Base-by-base conservation (phyloP, 2,329 filamentous ascomycete species). In the Xylaria polymorpha region DNA sequence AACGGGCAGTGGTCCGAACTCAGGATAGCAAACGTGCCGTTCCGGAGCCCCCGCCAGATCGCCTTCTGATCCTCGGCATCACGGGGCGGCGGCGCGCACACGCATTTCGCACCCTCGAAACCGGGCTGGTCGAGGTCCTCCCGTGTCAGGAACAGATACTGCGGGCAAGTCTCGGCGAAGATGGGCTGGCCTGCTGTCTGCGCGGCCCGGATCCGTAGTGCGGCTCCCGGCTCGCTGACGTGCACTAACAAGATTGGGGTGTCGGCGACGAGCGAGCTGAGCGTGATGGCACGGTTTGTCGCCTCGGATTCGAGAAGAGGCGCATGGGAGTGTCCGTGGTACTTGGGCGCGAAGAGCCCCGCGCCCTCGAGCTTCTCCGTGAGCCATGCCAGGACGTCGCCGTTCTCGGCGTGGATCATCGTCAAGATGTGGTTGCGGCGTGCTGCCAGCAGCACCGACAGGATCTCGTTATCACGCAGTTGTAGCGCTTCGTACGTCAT, bases 381-480 rank as follows among this genome's bases (percentile, higher is more conserved):
- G 68, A 87, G 83, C 85, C 84, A 87, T 60, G 85, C 81, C 43
- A 87, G 83, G 20, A 87, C 81, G 63, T 86, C 83, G 29, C 84
- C 83, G 69, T 87, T 87, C 72, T 87, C 85, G 1, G 85, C 85
- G 70, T 87, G 85, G 50, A 88, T 82, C 83, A 87, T 87, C 22
- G 86, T 88, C 12, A 85, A 81, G 57, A 88, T 85, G 48, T 69
- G 72, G 41, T 74, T 72, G 60, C 77, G 76, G 1, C 80, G 78
- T 14, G 85, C 81, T 10, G 82, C 80, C 66, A 86, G 81, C 61
- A 89, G 76, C 14, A 88, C 83, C 41, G 83, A 81, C 32, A 88
- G 79, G 56, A 88, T 81, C 67, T 87, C 78, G 35, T 80, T 73
- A 70, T 87, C 85, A 9, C 81, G 79, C 7, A 87, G 79, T 72